These are phyloP conservation scores for Aspergillus funiculosus DNA, from an alignment of 495 filamentous ascomycete genomes.

Conservation along the genomic window DNA sequence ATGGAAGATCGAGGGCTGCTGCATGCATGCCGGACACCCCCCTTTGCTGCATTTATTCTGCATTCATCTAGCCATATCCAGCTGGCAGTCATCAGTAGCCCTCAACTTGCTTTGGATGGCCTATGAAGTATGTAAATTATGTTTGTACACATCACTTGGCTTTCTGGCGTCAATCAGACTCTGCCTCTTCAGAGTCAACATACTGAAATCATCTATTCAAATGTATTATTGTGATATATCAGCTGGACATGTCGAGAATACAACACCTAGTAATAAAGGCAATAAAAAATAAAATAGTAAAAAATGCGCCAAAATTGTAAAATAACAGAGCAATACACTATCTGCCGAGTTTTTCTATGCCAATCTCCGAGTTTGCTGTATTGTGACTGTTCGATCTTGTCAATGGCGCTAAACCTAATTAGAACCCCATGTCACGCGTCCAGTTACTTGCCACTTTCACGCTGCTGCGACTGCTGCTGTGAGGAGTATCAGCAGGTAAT, in stretches of 20 bases:
- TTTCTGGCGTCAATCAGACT: neutral
- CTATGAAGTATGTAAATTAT: too few species aligned
- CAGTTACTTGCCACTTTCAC: slow-evolving; percentile 9
- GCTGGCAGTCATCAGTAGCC: neutral
- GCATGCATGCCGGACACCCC: slow-evolving; percentile 13
- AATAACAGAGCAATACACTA: neutral
- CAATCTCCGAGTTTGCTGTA: neutral
- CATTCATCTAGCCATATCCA: slow-evolving; percentile 11
- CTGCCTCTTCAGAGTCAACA: too few species aligned
- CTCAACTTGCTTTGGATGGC: too few species aligned
- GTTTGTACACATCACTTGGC: slow-evolving; percentile 1
- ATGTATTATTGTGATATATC: slow-evolving; percentile 14
- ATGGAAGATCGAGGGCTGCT: slow-evolving; percentile 10
- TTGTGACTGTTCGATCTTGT: neutral
- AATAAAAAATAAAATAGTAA: slow-evolving; percentile 4
- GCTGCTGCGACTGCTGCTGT: too few species aligned
- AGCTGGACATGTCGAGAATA: slow-evolving; percentile 20
- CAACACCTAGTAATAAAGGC: neutral
- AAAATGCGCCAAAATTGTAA: neutral
- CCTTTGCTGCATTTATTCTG: slow-evolving; percentile 12
- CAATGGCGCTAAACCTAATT: slow-evolving; percentile 8
- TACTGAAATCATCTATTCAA: neutral
- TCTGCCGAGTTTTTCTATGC: neutral
- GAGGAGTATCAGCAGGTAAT: too few species aligned
- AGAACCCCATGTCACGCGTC: slow-evolving; percentile 16